Evolutionary conservation across 2,329 filamentous ascomycete species (phyloP), one percentile per base, ranked within the genome.

Genomic region (Thielaviopsis populi): DNA sequence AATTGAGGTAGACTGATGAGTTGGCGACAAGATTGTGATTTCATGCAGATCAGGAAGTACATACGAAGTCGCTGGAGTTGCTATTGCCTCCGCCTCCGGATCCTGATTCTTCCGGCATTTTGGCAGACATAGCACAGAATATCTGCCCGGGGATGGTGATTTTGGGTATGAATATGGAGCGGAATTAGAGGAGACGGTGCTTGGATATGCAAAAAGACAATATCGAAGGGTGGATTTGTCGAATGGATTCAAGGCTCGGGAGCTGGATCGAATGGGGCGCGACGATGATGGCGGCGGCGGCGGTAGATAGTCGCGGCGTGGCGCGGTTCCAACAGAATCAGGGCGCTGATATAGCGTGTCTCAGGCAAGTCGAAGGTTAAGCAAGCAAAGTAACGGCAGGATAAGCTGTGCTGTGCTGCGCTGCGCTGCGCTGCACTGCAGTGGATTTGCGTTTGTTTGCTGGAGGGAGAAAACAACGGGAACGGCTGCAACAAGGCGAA

Each of bases 61-160:
- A 80, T 79, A 95, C 91, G 82, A 96, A 96, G 78, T 96, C 91
- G 80, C 91, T 95, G 67, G 91, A 95, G 78, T 89, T 95, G 76
- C 89, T 95, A 76, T 88, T 94, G 72, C 77, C 77, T 68, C 77
- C 76, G 19, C 56, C 59, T 61, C 53, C 62, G 7, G 61, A 24
- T 24, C 46, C 63, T 42, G 59, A 60, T 30, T 64, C 59, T 61
- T 61, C 56, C 10, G 63, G 64, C 64, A 63, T 63, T 48, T 33
- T 43, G 10, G 24, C 53, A 33, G 24, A 56, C 33, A 27, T 56
- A 37, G n/a, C n/a, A 37, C n/a, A 1, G 13, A 7, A 10, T 54
- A 11, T 54, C 13, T 54, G 33, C 22, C 50, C 17, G 53, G 11
- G 53, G 17, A 15, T n/a, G 42, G 42, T 46, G 42, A 46, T 46